These are phyloP conservation scores for Sporisorium reilianum DNA, from an alignment of 1,284 basidiomycete species.

Conservation along the genomic window DNA sequence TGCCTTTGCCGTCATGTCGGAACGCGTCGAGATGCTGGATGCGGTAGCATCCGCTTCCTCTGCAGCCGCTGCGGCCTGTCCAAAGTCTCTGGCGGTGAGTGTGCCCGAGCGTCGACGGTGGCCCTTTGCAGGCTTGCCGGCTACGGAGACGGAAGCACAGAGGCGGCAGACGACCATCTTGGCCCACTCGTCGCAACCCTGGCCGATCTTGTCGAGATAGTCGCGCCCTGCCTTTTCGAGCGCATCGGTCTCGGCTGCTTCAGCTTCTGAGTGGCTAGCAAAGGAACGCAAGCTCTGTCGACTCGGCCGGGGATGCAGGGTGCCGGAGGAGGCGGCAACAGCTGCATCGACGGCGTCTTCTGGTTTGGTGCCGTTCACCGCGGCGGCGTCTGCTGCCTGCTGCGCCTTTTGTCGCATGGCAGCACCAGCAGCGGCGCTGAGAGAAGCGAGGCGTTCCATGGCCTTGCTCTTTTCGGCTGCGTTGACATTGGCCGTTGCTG, in stretches of 20 bases:
- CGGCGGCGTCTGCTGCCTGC: conserved; percentile 27
- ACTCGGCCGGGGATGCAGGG: conserved; percentile 28
- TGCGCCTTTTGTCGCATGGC: conserved; percentile 43
- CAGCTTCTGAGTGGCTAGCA: conserved; percentile 41
- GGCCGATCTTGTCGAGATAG: conserved; percentile 39
- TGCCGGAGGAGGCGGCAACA: conserved; percentile 8
- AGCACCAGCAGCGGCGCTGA: conserved; percentile 54
- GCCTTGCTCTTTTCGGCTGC: conserved; percentile 49
- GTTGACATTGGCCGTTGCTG: conserved; percentile 3
- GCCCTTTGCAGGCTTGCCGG: conserved; percentile 1
- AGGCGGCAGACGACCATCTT: conserved; percentile 55
- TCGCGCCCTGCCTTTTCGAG: conserved; percentile 52
- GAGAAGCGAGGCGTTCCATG: conserved; percentile 53
- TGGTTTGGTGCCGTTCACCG: conserved; percentile 16
- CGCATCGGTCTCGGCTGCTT: conserved; percentile 52
- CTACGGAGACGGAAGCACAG: conserved; percentile 31
- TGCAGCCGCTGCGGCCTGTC: conserved; percentile 6
- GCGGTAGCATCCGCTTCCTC: conserved; percentile 5
- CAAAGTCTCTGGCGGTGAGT: conserved; percentile 36
- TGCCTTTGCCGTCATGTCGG: conserved; percentile 48
- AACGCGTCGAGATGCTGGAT: conserved; percentile 47
- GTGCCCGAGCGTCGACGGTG: conserved; percentile 36
- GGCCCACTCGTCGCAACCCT: conserved; percentile 54
- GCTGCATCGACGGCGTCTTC: conserved; percentile 30
- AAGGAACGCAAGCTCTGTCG: conserved; percentile 43